Conservation (phyloP, 2,329 filamentous ascomycete species). For the Nakataea oryzae region DNA sequence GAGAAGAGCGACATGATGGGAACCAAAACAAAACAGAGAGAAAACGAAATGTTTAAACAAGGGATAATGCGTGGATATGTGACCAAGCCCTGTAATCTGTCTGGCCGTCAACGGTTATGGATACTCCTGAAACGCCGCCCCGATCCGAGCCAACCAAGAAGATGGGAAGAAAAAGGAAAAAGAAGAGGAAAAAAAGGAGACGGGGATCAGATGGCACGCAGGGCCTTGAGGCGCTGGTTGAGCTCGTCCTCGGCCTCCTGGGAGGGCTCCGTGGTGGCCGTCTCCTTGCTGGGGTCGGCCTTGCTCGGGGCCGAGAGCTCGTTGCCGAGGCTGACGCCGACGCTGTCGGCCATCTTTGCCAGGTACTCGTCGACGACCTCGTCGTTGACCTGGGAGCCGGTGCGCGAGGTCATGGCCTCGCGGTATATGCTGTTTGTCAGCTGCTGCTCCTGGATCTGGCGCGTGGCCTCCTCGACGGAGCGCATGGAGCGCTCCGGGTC, state of each 20-base stretch:
- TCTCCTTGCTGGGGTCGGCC: constrained; percentile 42
- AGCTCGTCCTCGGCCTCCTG: constrained; percentile 72
- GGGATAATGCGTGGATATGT: background rate
- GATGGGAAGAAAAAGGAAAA: background rate
- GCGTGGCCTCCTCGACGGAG: constrained; percentile 50
- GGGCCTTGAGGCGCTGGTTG: constrained; percentile 46
- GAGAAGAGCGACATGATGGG: no score
- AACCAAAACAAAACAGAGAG: background rate
- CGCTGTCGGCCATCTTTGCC: constrained; percentile 78
- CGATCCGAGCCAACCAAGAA: background rate
- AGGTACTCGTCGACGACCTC: constrained; percentile 82
- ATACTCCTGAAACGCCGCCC: background rate
- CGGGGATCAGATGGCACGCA: constrained; percentile 29
- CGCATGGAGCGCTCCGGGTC: constrained; percentile 51
- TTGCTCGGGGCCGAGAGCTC: constrained; percentile 55
- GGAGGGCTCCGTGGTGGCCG: constrained; percentile 53
- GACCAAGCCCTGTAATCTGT: no score
- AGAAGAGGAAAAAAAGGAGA: background rate
- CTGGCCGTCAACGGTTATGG: background rate
- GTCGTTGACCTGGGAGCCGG: constrained; percentile 60
- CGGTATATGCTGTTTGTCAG: constrained; percentile 69
- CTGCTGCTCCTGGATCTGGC: constrained; percentile 54
- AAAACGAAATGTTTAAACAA: background rate
- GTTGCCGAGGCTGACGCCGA: constrained; percentile 69
- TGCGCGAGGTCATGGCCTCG: constrained; percentile 72